phyloP scores from a whole-genome alignment of 139 green algal genomes.

The Chlamydomonas applanata region DNA sequence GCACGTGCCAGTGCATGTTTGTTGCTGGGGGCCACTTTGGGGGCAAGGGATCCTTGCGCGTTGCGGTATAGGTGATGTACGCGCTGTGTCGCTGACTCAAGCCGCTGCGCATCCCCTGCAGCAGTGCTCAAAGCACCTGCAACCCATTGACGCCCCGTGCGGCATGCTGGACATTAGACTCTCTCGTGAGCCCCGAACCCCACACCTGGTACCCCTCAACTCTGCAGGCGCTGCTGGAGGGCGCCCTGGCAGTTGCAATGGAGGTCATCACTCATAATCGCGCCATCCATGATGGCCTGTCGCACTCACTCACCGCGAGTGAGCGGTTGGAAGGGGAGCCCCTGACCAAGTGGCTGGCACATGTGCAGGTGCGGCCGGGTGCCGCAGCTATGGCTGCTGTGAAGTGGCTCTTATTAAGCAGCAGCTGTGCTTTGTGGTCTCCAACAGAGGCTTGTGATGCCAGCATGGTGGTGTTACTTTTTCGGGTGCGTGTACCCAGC shows the following conservation, averaged over 20 bases:
- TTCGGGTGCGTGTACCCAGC: too few species aligned
- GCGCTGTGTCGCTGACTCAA: too few species aligned
- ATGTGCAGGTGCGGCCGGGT: conserved; percentile 25
- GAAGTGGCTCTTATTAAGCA: not conserved
- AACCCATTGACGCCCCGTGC: not conserved
- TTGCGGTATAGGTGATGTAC: not conserved
- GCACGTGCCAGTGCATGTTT: not conserved
- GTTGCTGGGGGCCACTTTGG: not conserved
- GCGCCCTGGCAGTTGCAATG: conserved; percentile 64
- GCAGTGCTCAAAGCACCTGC: too few species aligned
- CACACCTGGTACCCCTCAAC: not conserved
- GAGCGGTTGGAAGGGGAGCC: conserved; percentile 64
- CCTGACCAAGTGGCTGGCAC: conserved; percentile 47
- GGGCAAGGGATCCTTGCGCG: not conserved
- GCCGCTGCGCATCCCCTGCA: too few species aligned
- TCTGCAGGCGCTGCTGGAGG: conserved; percentile 67
- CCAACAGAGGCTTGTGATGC: too few species aligned
- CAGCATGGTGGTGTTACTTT: too few species aligned
- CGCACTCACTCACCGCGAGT: conserved; percentile 36
- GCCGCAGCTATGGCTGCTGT: not conserved
- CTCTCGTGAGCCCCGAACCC: not conserved
- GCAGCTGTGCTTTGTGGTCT: too few species aligned
- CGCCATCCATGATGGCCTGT: conserved; percentile 48
- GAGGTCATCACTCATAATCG: conserved; percentile 62
- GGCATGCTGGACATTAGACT: not conserved